Evolutionary conservation across 805 yeast genomes (phyloP), one percentile per base, ranked within the genome.

Genomic region (Sugiyamaella floridensis): DNA sequence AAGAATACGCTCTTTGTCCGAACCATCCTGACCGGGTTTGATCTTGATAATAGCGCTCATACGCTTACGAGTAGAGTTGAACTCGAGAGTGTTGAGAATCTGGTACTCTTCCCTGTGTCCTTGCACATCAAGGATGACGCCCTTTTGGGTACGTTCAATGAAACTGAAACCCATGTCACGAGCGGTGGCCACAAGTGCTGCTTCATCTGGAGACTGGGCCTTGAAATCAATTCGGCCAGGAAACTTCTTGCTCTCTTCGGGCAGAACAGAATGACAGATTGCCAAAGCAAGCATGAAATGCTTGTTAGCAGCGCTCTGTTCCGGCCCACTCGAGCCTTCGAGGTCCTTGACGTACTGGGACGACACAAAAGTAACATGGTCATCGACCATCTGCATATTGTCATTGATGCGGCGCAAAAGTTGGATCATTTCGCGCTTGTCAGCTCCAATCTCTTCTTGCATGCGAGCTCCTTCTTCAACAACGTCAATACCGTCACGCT

Each of bases 151-250:
- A 50, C 85, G 72, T 34, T 77, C 86, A 43, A 75, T 67, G 63
- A 85, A 81, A 0, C 79, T 81, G 58, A 84, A 76, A 12, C 95
- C 95, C 53, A 85, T 62, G 65, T 86, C 93, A 51, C 89, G 73
- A 0, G 93, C 93, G 22, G 82, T 85, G 1, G 86, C 75, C 12
- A 86, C 95, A 51, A 86, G 74, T 0, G 95, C 93, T 32, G 86
- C 83, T 65, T 87, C 95, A 69, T 86, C 95, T 0, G 95, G 95
- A 4, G 89, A 83, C 65, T 86, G 93, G 0, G 95, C 95, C 63
- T 85, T 84, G 71, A 81, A 85, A 32, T 76, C 79, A 44, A 79
- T 65, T 22, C 71, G 67, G 2, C 67, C 68, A 0, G 64, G 64
- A 29, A 59, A 52, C 18, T 64, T 66, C 20, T 61, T 58, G 4